Percentiles rank a stretch among this genome's conserved stretches.
Conservation (phyloP, 2,329 filamentous ascomycete species). For the Phialemonium atrogriseum region DNA sequence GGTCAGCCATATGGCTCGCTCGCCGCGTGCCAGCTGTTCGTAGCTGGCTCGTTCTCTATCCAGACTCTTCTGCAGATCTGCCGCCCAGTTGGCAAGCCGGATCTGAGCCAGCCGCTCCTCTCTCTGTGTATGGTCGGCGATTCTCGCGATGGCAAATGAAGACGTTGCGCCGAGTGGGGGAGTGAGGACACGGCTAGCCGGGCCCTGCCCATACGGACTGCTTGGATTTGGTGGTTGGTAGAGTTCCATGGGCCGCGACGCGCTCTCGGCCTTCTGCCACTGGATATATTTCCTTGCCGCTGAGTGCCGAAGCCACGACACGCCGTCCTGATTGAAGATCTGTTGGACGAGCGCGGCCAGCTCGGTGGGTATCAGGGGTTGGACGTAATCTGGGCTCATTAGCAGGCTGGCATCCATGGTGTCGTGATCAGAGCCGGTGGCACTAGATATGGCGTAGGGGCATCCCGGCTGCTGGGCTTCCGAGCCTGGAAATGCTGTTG, state of each 20-base stretch:
- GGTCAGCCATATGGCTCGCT: constrained; percentile 62
- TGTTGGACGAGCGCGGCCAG: constrained; percentile 59
- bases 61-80: constrained; percentile 69
- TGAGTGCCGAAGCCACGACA: constrained; percentile 73
- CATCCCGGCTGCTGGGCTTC: constrained; percentile 16
- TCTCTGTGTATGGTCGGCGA: constrained; percentile 34
- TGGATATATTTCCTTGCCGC: constrained; percentile 73
- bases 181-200: constrained; percentile 9
- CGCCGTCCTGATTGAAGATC: constrained; percentile 69
- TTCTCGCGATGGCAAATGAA: constrained; percentile 52
- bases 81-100: constrained; percentile 74
- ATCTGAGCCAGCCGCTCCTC: constrained; percentile 35
- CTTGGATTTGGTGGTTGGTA: constrained; percentile 23
- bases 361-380: constrained; percentile 71
- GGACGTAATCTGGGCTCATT: constrained; percentile 86
- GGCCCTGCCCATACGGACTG: constrained; percentile 6
- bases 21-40: constrained; percentile 50
- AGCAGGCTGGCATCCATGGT: constrained; percentile 87
- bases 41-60: constrained; percentile 65
- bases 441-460: constrained; percentile 73
- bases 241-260: constrained; percentile 21
- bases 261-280: constrained; percentile 44
- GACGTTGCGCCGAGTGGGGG: constrained; percentile 21
- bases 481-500: constrained; percentile 22
- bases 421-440: constrained; percentile 62